Percentiles rank a stretch among this genome's conserved stretches.
Evolutionary conservation across 306 rosid species (phyloP).

Genomic region (Trifolium pratense): DNA sequence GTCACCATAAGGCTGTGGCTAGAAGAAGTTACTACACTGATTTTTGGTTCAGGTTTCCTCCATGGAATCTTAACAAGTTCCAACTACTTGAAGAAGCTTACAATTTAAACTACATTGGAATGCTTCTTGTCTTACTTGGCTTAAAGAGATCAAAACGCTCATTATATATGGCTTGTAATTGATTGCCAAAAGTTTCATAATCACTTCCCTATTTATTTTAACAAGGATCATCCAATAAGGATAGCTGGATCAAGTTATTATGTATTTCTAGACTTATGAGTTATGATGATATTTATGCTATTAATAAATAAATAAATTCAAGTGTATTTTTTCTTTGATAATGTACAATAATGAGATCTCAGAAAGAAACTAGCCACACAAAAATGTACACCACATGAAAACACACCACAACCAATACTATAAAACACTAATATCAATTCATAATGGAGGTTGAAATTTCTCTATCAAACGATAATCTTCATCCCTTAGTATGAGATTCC

Average conservation of each 20-base stretch:
- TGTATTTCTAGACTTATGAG: background rate
- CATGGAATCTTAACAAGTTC: conserved; percentile 67
- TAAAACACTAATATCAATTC: background rate
- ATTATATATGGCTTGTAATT: conserved; percentile 9
- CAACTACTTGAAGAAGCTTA: conserved; percentile 62
- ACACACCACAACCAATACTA: background rate
- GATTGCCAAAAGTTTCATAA: background rate
- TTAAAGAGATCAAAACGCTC: conserved; percentile 46
- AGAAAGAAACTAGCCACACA: background rate
- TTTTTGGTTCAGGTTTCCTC: conserved; percentile 82
- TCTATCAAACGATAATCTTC: background rate
- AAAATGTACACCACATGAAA: background rate
- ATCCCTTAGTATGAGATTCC: background rate
- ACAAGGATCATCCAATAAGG: background rate
- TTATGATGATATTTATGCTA: background rate
- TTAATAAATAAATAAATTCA: background rate
- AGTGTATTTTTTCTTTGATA: no score
- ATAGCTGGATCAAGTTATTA: background rate
- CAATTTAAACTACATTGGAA: conserved; percentile 55
- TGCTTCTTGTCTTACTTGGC: conserved; percentile 60
- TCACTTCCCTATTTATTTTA: background rate
- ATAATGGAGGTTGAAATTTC: background rate
- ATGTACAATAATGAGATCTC: background rate
- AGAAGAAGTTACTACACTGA: conserved; percentile 66
- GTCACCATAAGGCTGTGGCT: conserved; percentile 61